These are phyloP conservation scores for Salix viminalis DNA, from an alignment of 345 rosid species.

Conservation along the genomic window DNA sequence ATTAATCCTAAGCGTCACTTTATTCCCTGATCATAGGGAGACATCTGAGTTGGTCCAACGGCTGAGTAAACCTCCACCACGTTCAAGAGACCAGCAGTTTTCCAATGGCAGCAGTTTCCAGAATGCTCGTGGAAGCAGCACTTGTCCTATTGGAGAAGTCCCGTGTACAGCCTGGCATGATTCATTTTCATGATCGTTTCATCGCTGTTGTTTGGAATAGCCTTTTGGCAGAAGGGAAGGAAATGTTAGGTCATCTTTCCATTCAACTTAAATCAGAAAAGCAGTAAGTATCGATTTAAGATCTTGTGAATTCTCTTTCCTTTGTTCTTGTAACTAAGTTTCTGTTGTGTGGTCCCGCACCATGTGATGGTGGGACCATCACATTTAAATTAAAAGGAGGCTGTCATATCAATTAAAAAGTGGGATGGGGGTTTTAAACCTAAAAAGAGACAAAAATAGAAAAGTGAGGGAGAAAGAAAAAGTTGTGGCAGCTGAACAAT, in stretches of 20 bases:
- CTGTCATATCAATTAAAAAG: too few relatives aligned
- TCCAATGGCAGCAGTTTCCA: slow-evolving; percentile 44
- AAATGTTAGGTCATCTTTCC: not conserved
- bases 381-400: too few relatives aligned
- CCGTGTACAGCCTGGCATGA: slow-evolving; percentile 46
- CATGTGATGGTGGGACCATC: too few relatives aligned
- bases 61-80: slow-evolving; percentile 28
- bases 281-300: too few relatives aligned
- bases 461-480: too few relatives aligned
- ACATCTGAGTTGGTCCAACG: slow-evolving; percentile 16
- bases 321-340: not conserved
- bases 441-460: too few relatives aligned
- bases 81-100: slow-evolving; percentile 26
- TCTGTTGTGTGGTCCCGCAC: too few relatives aligned
- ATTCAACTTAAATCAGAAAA: too few relatives aligned
- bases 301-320: too few relatives aligned
- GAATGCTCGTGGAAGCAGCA: slow-evolving; percentile 61
- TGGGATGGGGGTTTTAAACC: too few relatives aligned
- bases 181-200: slow-evolving; percentile 19
- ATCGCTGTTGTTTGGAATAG: slow-evolving; percentile 36
- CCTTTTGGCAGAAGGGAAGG: slow-evolving; percentile 51
- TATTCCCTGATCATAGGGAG: slow-evolving; percentile 21
- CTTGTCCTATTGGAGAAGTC: slow-evolving; percentile 60
- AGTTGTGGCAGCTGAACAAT: too few relatives aligned
- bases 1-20: too few relatives aligned